Evolutionary conservation across 441 rosid genomes (phyloP).

Genomic region (Metrosideros polymorpha): DNA sequence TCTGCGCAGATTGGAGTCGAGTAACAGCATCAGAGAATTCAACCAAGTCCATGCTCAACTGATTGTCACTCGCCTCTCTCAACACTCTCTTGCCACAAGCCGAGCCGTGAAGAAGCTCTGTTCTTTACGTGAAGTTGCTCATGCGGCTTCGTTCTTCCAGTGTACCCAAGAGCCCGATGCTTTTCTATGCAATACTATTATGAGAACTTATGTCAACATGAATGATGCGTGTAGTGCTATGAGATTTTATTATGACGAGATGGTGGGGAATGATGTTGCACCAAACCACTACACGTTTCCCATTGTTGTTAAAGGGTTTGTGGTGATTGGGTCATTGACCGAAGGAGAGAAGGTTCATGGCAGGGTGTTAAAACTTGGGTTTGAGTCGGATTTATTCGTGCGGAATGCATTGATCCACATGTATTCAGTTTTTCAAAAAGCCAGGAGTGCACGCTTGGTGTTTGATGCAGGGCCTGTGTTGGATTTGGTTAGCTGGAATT

Average conservation of each 20-base stretch:
- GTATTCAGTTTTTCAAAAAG: constrained; percentile 24
- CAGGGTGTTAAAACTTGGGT: constrained; percentile 17
- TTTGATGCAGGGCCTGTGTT: constrained; percentile 31
- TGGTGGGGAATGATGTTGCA: not conserved
- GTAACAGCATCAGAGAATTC: not conserved
- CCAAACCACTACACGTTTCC: not conserved
- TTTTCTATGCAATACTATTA: no score
- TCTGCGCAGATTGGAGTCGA: not conserved
- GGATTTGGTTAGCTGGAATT: constrained; percentile 45
- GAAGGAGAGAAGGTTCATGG: constrained; percentile 19
- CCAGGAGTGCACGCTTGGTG: constrained; percentile 17
- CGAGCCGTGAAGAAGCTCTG: no score
- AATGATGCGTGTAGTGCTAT: no score
- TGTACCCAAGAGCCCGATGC: no score
- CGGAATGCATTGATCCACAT: constrained; percentile 18
- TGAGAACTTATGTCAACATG: no score
- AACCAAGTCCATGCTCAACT: not conserved
- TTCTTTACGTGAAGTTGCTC: no score
- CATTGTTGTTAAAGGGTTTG: not conserved
- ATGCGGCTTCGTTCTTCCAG: no score
- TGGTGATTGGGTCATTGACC: not conserved
- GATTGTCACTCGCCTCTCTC: no score
- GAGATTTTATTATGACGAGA: not conserved
- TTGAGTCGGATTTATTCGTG: constrained; percentile 15
- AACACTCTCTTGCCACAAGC: no score